These are phyloP conservation scores for Prunus salicina DNA, from an alignment of 306 rosid genomes.

Conservation along the genomic window DNA sequence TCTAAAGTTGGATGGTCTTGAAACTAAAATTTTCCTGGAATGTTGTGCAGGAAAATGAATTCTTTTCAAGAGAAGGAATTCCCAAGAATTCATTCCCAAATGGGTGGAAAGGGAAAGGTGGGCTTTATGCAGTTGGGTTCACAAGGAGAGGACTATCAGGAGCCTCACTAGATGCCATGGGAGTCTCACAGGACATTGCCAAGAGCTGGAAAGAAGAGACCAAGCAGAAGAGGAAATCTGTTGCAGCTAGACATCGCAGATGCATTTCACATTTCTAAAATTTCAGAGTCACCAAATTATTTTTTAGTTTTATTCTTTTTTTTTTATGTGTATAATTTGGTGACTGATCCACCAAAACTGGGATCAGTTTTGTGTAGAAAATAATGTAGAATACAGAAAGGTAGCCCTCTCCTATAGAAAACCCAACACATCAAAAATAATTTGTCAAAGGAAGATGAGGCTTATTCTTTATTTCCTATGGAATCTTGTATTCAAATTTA, in stretches of 20 bases:
- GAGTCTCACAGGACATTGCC: conserved; percentile 85
- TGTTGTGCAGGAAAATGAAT: conserved; percentile 64
- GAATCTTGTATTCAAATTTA: conserved; percentile 27
- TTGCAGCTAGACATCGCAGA: conserved; percentile 74
- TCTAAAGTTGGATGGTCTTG: not conserved
- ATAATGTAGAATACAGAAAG: conserved; percentile 10
- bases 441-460: conserved; percentile 72
- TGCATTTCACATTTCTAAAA: conserved; percentile 78
- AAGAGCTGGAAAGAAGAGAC: conserved; percentile 84
- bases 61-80: conserved; percentile 72
- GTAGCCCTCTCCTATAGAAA: conserved; percentile 59
- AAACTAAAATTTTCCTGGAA: conserved; percentile 9
- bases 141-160: conserved; percentile 89
- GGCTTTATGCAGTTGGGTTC: conserved; percentile 92
- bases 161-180: conserved; percentile 79
- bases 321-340: not conserved
- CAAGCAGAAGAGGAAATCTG: conserved; percentile 55
- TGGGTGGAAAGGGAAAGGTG: conserved; percentile 89
- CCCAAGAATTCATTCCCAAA: conserved; percentile 80
- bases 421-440: conserved; percentile 17
- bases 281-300: too few relatives aligned
- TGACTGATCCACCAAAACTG: conserved; percentile 13
- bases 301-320: not conserved
- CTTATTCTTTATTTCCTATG: conserved; percentile 26
- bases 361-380: conserved; percentile 27